These are phyloP conservation scores for Solidago caesia DNA, from an alignment of 129 eudicot genomes.

Conservation along the genomic window DNA sequence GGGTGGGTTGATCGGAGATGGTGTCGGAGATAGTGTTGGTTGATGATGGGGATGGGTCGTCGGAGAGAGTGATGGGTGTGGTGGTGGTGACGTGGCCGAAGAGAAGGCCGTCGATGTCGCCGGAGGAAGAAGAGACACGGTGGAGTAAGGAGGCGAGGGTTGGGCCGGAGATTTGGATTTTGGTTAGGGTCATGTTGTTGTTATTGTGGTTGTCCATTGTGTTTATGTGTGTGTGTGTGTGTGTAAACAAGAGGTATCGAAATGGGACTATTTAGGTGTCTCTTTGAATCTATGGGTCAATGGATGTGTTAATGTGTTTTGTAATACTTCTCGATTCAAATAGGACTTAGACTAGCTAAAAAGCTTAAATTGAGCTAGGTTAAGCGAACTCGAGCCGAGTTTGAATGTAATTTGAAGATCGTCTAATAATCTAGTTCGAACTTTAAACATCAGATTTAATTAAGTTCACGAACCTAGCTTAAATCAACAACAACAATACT, in stretches of 20 bases:
- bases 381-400: no score
- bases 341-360: no score
- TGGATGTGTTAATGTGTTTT: no score
- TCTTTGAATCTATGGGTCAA: no score
- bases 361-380: no score
- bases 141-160: slow-evolving; percentile 82
- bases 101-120: slow-evolving; percentile 81
- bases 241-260: not conserved
- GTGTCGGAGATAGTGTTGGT: slow-evolving; percentile 2
- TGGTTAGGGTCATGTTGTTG: slow-evolving; percentile 40
- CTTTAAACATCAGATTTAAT: no score
- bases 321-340: no score
- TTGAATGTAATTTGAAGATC: no score
- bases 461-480: no score
- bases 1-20: slow-evolving; percentile 29
- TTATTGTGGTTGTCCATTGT: slow-evolving; percentile 48
- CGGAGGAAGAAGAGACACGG: slow-evolving; percentile 66
- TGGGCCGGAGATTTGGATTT: slow-evolving; percentile 84
- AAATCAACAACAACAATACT: no score
- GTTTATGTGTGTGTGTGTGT: not conserved
- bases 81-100: slow-evolving; percentile 62
- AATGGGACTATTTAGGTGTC: not conserved
- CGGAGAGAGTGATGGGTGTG: slow-evolving; percentile 60
- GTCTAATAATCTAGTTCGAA: no score
- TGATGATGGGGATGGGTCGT: slow-evolving; percentile 40